Base-by-base conservation (phyloP, 208 protist genomes). In the Novymonas esmeraldas region DNA sequence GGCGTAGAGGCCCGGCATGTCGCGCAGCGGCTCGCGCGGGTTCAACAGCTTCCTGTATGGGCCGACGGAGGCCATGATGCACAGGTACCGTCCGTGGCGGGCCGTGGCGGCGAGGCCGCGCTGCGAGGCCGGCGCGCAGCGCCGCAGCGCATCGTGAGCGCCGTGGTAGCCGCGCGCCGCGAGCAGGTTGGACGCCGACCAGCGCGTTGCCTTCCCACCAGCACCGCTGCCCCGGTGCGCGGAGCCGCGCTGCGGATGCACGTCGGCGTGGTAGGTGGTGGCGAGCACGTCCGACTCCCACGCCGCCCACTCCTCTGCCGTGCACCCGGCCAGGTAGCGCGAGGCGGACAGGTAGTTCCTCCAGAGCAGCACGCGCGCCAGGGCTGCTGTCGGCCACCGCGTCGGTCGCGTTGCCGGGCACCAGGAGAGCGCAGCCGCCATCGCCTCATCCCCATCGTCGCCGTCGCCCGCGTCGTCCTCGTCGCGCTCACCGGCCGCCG, bases 61-160 rank as follows among this genome's bases (percentile, higher is more conserved):
- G 14, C 89, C 89, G 11, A 90, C 76, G n/a, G 85, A 66, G 28
- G 85, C 78, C 73, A 86, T 81, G 45, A 94, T 72, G 64, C 72
- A 82, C 14, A 91, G 76, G 52, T 90, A 94, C 39, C 89, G 89
- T 0, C 89, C 89, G 56, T 94, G 89, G 41, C 56, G 38, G 13
- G 82, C 76, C n/a, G 71, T 85, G 33, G 79, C 79, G 26, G 72
- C 50, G 44, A 91, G 71, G 26, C 70, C 45, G 22, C 61, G 63
- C 55, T 76, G 70, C 14, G 62, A 38, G 5, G 62, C n/a, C 20
- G 70, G 70, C 2, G 70, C 44, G 10, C 62, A 65, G 38, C 62
- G 70, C 20, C 70, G 54, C 70, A 61, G 70, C 62, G 60, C 70
- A 29, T 76, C 70, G 20, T 62, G 70, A 10, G 62, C 26, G 1